A percentile compares a stretch with the other conserved stretches of the same genome.
These are phyloP conservation scores for Euphrasia confusa DNA, from an alignment of 257 asterid genomes.

Conservation along the genomic window DNA sequence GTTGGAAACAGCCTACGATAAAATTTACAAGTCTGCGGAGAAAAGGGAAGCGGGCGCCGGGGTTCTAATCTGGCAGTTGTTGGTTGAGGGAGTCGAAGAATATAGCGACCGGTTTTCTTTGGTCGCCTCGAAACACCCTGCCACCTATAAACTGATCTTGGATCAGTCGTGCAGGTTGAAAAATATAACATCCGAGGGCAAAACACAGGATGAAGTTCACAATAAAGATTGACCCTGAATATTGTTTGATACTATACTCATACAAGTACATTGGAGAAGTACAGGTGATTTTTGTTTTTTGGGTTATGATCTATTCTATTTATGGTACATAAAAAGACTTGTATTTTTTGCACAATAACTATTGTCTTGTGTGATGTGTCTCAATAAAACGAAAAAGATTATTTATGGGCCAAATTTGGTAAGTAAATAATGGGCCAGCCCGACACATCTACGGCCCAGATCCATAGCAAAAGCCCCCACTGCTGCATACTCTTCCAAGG, in stretches of 20 bases:
- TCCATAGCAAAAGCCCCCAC: constrained; percentile 24
- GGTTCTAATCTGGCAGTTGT: constrained; percentile 29
- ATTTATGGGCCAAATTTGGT: constrained; percentile 6
- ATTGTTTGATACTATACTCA: not conserved
- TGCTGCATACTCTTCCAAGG: constrained; percentile 32
- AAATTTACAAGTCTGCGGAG: constrained; percentile 25
- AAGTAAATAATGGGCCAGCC: constrained; percentile 3
- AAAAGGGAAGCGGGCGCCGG: constrained; percentile 28
- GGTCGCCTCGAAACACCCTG: constrained; percentile 23
- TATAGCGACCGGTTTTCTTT: constrained; percentile 24
- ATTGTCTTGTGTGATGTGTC: too few species aligned
- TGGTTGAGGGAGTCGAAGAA: constrained; percentile 31
- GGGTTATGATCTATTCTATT: too few species aligned
- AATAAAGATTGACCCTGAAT: not conserved
- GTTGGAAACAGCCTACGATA: constrained; percentile 21
- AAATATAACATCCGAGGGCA: constrained; percentile 15
- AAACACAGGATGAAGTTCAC: not conserved
- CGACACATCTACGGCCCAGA: constrained; percentile 14
- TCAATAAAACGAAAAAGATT: too few species aligned
- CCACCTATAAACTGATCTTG: constrained; percentile 26
- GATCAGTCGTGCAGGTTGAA: constrained; percentile 30
- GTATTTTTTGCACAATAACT: too few species aligned
- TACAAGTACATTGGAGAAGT: too few species aligned
- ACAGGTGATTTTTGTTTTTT: too few species aligned
- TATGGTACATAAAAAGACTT: too few species aligned